These are phyloP conservation scores for Laetiporus sulphureus DNA, from an alignment of 1,284 basidiomycete genomes.

Conservation along the genomic window DNA sequence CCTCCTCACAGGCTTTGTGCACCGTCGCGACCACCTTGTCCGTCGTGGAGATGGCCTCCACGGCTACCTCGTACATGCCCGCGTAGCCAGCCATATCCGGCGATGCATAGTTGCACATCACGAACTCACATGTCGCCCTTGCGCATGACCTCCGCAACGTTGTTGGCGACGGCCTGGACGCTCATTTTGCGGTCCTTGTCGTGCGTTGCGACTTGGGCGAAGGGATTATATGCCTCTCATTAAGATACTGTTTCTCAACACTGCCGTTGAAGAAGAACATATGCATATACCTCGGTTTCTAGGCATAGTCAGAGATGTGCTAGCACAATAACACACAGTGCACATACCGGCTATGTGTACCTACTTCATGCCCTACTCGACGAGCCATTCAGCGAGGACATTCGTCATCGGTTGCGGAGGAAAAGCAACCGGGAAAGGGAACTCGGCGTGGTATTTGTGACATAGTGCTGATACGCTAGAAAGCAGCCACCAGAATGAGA, in stretches of 20 bases:
- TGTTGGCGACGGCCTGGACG: constrained; percentile 80
- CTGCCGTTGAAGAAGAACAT: constrained; percentile 96
- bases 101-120: constrained; percentile 95
- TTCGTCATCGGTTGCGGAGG: constrained; percentile 88
- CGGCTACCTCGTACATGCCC: constrained; percentile 82
- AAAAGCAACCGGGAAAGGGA: constrained; percentile 83
- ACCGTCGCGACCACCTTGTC: constrained; percentile 83
- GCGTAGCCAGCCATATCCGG: constrained; percentile 96
- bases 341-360: constrained; percentile 73
- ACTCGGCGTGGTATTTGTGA: constrained; percentile 88
- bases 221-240: constrained; percentile 79
- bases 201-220: constrained; percentile 90
- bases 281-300: constrained; percentile 94
- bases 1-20: constrained; percentile 77
- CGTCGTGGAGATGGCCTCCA: constrained; percentile 76
- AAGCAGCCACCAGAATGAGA: constrained; percentile 4
- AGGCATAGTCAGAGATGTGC: background rate
- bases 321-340: background rate
- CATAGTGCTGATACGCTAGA: constrained; percentile 83
- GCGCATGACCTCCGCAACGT: constrained; percentile 78
- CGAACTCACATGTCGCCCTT: constrained; percentile 69
- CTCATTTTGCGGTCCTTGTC: constrained; percentile 86
- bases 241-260: constrained; percentile 82
- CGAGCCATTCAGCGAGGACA: no score
- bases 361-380: constrained; percentile 77